Base-by-base conservation (phyloP, 192 early-diverging fungal genomes). In the Paraglomus occultum region DNA sequence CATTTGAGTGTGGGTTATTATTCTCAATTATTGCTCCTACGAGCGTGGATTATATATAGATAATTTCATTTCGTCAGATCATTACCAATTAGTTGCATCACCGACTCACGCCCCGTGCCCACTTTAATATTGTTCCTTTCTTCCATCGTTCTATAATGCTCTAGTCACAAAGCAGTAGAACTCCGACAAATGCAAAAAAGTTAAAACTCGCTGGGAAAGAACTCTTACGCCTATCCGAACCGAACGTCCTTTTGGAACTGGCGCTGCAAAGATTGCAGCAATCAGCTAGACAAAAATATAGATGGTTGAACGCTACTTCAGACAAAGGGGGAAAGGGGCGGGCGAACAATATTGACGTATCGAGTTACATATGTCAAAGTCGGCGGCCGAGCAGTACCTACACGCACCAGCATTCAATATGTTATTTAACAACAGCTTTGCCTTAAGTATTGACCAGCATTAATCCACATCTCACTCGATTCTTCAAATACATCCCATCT, bases 221-320 rank as follows among this genome's bases (percentile, higher is more conserved):
- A 65, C 70, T 74, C 0, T 63, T 51, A 10, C 75, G 74, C 8
- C 53, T 73, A 18, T 52, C 73, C 38, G 72, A 81, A 53, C 59
- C 52, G 9, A 77, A 79, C 14, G 45, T 47, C 9, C 53, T 64
- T 38, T 49, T 81, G 51, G 74, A 81, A 63, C 46, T 39, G 9
- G 71, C 73, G 23, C 52, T 67, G 6, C 49, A 31, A 6, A 57
- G 45, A n/a, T 14, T 57, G 2, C 49, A 54, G 10, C 38, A 54
- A 1, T 40, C 61, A 1, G 52, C 66, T 49, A 23, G 59, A 10
- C 65, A 79, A 66, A 39, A 66, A 1, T 48, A 18, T 38, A 67
- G 73, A 39, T 22, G 69, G 47, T 44, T 63, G 17, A 17, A 64
- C 31, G 42, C 51, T 20, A 22, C 47, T 4, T 12, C 11, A 20